Conservation (phyloP, 306 rosid species). For the Bauhinia variegata region DNA sequence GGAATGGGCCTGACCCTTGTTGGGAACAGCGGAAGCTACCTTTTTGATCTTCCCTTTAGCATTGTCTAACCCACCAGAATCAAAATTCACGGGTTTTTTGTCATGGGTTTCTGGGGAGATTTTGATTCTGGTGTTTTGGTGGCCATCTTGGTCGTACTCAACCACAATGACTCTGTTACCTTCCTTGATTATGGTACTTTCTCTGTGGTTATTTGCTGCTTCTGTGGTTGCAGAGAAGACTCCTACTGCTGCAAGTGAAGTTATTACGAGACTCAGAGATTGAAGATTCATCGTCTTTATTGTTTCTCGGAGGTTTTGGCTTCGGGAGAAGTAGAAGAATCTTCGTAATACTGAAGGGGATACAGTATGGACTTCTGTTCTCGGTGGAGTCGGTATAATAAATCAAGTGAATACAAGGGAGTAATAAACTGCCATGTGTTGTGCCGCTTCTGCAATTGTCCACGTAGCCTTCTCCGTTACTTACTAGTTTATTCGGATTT, state of each 20-base stretch:
- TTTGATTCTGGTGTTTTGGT: conserved; percentile 68
- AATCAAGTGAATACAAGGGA: too few species aligned
- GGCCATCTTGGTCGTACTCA: conserved; percentile 61
- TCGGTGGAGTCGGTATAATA: too few species aligned
- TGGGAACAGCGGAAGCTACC: conserved; percentile 47
- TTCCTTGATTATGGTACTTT: conserved; percentile 56
- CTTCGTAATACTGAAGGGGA: too few species aligned
- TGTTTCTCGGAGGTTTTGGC: too few species aligned
- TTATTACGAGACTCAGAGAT: conserved; percentile 50
- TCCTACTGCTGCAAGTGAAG: conserved; percentile 59
- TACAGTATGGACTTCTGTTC: too few species aligned
- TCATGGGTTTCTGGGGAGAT: conserved; percentile 44
- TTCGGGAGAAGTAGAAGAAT: too few species aligned
- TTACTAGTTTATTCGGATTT: too few species aligned
- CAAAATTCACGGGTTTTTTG: not conserved
- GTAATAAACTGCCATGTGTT: too few species aligned
- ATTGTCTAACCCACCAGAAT: not conserved
- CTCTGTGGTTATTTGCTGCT: conserved; percentile 25
- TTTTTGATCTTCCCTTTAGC: conserved; percentile 42
- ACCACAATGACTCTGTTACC: conserved; percentile 73
- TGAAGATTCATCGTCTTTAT: conserved; percentile 62
- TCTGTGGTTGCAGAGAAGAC: conserved; percentile 56
- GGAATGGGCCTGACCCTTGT: conserved; percentile 46
- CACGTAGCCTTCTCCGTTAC: too few species aligned
- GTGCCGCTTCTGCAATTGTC: too few species aligned